phyloP scores from a whole-genome alignment of 176 grass and related monocot genomes.

The Eragrostis nindensis region DNA sequence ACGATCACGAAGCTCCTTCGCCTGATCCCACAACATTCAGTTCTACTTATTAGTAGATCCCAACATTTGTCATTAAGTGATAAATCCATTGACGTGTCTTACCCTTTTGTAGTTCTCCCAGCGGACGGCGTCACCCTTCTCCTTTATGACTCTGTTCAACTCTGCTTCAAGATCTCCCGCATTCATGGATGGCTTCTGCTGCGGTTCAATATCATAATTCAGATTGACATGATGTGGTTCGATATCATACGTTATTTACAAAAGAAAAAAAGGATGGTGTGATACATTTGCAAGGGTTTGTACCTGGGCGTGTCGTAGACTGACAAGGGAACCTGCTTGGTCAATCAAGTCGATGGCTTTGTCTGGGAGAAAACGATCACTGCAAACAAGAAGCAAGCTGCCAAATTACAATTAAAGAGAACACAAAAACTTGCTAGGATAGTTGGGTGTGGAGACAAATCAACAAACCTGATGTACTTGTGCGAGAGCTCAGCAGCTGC shows the following conservation, averaged over 20 bases:
- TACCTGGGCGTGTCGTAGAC: slow-evolving; percentile 74
- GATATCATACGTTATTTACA: too few species aligned
- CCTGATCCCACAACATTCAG: slow-evolving; percentile 58
- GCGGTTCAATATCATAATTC: background rate
- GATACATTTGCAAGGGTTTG: background rate
- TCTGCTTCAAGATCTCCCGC: slow-evolving; percentile 66
- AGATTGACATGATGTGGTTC: too few species aligned
- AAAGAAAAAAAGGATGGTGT: too few species aligned
- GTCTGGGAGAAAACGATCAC: slow-evolving; percentile 79
- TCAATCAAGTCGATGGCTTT: slow-evolving; percentile 94
- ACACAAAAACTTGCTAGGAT: background rate
- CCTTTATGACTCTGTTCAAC: slow-evolving; percentile 62
- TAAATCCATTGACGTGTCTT: background rate
- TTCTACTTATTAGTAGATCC: background rate
- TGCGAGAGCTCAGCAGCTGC: slow-evolving; percentile 72
- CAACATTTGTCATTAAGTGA: background rate
- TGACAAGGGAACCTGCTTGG: slow-evolving; percentile 75
- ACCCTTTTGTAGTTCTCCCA: slow-evolving; percentile 83
- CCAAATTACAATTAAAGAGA: background rate
- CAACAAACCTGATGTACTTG: slow-evolving; percentile 78
- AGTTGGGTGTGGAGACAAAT: background rate
- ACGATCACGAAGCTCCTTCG: slow-evolving; percentile 61
- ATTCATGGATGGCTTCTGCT: slow-evolving; percentile 29
- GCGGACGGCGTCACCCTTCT: slow-evolving; percentile 66
- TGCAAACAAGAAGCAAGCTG: slow-evolving; percentile 35